Conservation (phyloP, 75 land plant species). For the Azolla pinnata region DNA sequence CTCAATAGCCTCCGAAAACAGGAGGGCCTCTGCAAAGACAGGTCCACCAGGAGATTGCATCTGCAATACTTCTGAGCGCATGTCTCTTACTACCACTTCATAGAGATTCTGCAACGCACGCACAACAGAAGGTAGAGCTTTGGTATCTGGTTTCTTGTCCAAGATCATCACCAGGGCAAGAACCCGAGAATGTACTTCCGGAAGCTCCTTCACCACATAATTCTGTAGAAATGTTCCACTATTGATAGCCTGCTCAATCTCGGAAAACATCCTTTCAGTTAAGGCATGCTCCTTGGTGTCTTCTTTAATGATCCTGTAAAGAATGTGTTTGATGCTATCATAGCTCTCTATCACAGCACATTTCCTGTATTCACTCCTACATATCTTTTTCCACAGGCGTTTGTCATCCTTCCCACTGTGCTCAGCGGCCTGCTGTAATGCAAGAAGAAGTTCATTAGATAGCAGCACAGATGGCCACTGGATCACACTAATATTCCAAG, state of each 20-base stretch:
- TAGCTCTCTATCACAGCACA: conserved; percentile 89
- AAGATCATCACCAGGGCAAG: conserved; percentile 31
- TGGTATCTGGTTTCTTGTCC: conserved; percentile 29
- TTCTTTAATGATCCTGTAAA: conserved; percentile 41
- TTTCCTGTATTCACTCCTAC: conserved; percentile 69
- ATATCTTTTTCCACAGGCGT: conserved; percentile 56
- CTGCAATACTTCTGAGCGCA: conserved; percentile 39
- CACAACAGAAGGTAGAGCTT: conserved; percentile 53
- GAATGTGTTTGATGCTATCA: conserved; percentile 57
- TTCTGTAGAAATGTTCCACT: conserved; percentile 36
- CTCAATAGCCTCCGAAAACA: conserved; percentile 69
- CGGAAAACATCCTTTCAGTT: conserved; percentile 31
- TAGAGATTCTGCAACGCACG: conserved; percentile 64
- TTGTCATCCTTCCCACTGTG: conserved; percentile 37
- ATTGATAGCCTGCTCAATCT: conserved; percentile 36
- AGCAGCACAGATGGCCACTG: conserved; percentile 83
- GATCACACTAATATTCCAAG: conserved; percentile 66
- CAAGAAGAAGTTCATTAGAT: conserved; percentile 73
- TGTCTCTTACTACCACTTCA: conserved; percentile 54
- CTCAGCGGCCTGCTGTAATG: conserved; percentile 58
- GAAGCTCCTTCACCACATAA: conserved; percentile 43
- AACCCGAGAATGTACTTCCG: conserved; percentile 42
- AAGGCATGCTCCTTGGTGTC: conserved; percentile 45
- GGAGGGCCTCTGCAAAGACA: conserved; percentile 21
- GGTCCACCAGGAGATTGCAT: conserved; percentile 28